Evolutionary conservation across 306 rosid genomes (phyloP), one percentile per base, ranked within the genome.

Genomic region (Hylodesmum podocarpum): DNA sequence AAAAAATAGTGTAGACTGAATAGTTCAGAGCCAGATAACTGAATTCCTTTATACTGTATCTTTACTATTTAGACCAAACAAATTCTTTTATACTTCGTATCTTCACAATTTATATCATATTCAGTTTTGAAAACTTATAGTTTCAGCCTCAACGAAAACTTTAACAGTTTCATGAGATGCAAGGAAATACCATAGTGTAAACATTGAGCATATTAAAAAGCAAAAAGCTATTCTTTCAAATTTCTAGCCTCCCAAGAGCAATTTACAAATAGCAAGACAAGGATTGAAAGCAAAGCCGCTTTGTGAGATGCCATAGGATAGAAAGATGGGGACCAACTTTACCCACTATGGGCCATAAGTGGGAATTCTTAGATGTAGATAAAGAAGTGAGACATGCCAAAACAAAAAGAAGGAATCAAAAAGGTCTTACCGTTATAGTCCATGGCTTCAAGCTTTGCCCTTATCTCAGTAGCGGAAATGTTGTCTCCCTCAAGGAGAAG

Each of bases 391-490:
- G 11, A 34, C 72, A 66, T 10, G 43, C 37, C 47, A 16, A 70
- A 25, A 69, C 66, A 54, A 43, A 54, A 61, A 50, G 19, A 71
- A 57, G 34, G 58, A 63, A 77, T 44, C 75, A 61, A 37, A 72
- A 77, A 79, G 44, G 51, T 57, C 61, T 54, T 65, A 96, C 99
- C 99, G 75, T 82, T 63, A 76, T 91, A 96, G 85, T 92, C 96
- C 96, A 96, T 92, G 68, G 88, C 91, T 81, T 89, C 92, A 24
- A 96, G 99, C 86, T 86, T 88, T 74, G 91, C 73, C 84, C 84
- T 88, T 84, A 92, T 83, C 78, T 91, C 94, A 0, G 90, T 46
- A 22, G 94, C 89, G 73, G 91, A 92, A 86, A 21, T 72, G 65
- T 0, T 50, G 84, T 96, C 98, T 86, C 87, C 86, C 72, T 92